Conservation (phyloP, 225 moss, liverwort and hornwort species). For the Neckera pumila region DNA sequence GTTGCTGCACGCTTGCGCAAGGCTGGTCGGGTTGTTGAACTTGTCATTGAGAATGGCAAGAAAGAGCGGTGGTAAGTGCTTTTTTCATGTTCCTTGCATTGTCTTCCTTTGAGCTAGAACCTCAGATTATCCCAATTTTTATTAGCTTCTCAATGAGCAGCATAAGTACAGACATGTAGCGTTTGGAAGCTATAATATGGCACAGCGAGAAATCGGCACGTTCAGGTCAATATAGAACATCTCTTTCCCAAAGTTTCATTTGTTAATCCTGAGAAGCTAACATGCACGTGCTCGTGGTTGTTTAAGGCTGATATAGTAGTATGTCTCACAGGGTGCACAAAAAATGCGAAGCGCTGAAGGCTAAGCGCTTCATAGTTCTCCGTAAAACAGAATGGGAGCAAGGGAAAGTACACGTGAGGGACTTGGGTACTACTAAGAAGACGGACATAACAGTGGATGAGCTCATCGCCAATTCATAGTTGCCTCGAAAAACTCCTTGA, state of each 20-base stretch:
- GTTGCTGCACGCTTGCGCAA: slow-evolving; percentile 57
- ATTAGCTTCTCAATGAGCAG: neutral
- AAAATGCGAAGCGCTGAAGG: slow-evolving; percentile 57
- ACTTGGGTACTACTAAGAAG: slow-evolving; percentile 46
- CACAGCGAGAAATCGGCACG: neutral
- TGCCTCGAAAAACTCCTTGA: neutral
- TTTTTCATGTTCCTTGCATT: neutral
- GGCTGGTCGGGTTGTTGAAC: slow-evolving; percentile 63
- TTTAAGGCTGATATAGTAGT: neutral
- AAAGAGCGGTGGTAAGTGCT: slow-evolving; percentile 51
- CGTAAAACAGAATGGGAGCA: slow-evolving; percentile 70
- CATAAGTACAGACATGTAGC: neutral
- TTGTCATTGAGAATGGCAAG: slow-evolving; percentile 59
- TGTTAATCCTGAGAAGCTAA: neutral
- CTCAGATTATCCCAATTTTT: neutral
- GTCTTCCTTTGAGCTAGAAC: neutral
- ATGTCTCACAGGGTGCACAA: slow-evolving; percentile 44
- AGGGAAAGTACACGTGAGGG: slow-evolving; percentile 66
- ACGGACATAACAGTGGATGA: slow-evolving; percentile 41
- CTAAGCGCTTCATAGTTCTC: slow-evolving; percentile 73
- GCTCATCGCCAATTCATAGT: slow-evolving; percentile 12
- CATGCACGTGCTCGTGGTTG: neutral
- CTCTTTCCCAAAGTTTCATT: neutral
- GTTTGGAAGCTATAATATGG: neutral
- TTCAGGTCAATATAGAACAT: neutral